Conservation (phyloP, 2,329 filamentous ascomycete species). For the Xylariomycetidae sp. region DNA sequence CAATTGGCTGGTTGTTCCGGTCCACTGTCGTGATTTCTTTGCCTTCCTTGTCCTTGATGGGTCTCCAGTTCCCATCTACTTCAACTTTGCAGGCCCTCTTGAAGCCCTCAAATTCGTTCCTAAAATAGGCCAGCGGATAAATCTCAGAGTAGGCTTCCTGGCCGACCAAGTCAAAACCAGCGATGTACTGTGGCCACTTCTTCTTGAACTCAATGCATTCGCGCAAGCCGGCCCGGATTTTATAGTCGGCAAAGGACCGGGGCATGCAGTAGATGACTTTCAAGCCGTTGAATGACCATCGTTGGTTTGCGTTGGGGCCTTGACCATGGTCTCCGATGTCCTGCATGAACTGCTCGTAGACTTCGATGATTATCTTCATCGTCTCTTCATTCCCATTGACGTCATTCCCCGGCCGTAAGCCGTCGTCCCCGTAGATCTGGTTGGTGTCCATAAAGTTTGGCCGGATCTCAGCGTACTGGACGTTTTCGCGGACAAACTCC, state of each 20-base stretch:
- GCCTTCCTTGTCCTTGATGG: too few relatives aligned
- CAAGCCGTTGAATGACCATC: constrained; percentile 43
- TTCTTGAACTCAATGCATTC: constrained; percentile 51
- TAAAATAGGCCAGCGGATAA: constrained; percentile 43
- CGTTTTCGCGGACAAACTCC: constrained; percentile 48
- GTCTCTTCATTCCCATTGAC: constrained; percentile 41
- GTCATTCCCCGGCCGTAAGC: constrained; percentile 12
- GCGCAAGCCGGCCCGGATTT: constrained; percentile 41
- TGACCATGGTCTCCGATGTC: constrained; percentile 26
- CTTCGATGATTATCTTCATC: constrained; percentile 45
- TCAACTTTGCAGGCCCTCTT: constrained; percentile 40
- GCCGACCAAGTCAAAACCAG: constrained; percentile 55
- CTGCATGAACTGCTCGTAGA: constrained; percentile 37
- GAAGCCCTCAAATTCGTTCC: constrained; percentile 44
- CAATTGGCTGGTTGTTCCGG: too few relatives aligned
- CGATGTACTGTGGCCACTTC: constrained; percentile 45
- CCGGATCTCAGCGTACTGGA: constrained; percentile 56
- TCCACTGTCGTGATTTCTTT: too few relatives aligned
- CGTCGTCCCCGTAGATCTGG: constrained; percentile 43
- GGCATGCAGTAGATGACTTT: constrained; percentile 58
- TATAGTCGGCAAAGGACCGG: constrained; percentile 41
- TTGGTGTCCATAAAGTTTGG: constrained; percentile 54
- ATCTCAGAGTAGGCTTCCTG: constrained; percentile 45
- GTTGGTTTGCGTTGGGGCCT: constrained; percentile 13
- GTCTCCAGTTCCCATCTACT: too few relatives aligned